These are phyloP conservation scores for Teratosphaeria zuluensis DNA, from an alignment of 2,329 filamentous ascomycete species.

Conservation along the genomic window DNA sequence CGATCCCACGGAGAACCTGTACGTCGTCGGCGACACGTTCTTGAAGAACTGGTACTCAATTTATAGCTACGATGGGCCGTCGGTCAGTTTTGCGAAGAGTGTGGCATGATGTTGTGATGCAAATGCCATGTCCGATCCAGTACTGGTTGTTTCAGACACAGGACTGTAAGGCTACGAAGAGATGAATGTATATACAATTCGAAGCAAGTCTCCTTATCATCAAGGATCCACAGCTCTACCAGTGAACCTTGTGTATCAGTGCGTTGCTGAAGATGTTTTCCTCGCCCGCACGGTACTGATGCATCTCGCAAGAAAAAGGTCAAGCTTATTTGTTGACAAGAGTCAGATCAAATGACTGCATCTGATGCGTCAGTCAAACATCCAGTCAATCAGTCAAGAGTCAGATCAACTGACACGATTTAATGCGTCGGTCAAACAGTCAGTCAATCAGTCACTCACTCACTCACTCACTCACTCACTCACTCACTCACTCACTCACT, in stretches of 20 bases:
- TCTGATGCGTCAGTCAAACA: too few relatives aligned
- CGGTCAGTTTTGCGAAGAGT: constrained; percentile 16
- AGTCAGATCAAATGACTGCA: too few relatives aligned
- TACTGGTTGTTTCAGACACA: not conserved
- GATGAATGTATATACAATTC: not conserved
- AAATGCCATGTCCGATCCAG: not conserved
- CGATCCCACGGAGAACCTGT: constrained; percentile 10
- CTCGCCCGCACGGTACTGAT: not conserved
- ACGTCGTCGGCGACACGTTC: constrained; percentile 16
- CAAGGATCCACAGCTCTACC: too few relatives aligned
- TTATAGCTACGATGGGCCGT: constrained; percentile 10
- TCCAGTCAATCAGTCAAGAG: too few relatives aligned
- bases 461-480: too few relatives aligned
- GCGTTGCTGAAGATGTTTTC: not conserved
- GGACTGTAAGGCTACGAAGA: not conserved
- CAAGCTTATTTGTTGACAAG: too few relatives aligned
- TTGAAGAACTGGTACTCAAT: constrained; percentile 18
- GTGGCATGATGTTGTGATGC: not conserved
- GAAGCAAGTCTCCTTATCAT: not conserved
- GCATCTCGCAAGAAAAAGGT: constrained; percentile 33
- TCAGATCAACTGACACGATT: too few relatives aligned
- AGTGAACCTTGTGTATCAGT: not conserved
- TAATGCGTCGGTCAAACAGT: too few relatives aligned
- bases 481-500: too few relatives aligned
- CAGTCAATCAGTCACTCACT: too few relatives aligned